Evolutionary conservation across 2,329 filamentous ascomycete genomes (phyloP), one percentile per base, ranked within the genome.

Genomic region (Cordyceps cateniannulata): DNA sequence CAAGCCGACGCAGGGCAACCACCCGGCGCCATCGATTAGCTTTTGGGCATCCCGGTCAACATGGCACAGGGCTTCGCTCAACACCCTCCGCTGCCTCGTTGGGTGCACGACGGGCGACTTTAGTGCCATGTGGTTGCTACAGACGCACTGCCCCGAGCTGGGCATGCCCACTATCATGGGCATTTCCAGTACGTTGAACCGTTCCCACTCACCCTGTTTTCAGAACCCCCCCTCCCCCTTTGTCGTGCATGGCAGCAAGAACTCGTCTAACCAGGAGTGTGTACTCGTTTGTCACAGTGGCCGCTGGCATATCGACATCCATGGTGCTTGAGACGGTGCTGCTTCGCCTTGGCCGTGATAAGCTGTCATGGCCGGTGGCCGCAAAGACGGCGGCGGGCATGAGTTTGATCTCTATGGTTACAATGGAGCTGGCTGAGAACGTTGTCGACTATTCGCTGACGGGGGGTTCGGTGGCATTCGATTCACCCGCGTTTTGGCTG

Each of bases 81-180:
- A 85, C 65, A 85, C 82, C 0, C 67, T 81, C 3, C 79, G 81
- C 7, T 85, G 82, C 62, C 73, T 85, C 1, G 69, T 81, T 2
- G 81, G 82, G 8, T 85, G 82, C 64, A 83, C 81, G 0, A 47
- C 72, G 0, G 82, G 82, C n/a, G 82, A 85, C 66, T 84, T 84
- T 62, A 76, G 79, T 1, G 75, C 79, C 0, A 76, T 85, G 73
- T 85, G 82, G 81, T 74, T 77, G 35, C 72, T 85, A 0, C 81
- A 84, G 62, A 70, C 77, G 0, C 76, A 75, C 47, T 76, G 75
- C 55, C 74, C 80, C 0, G 76, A 75, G 2, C 66, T 82, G 5
- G 77, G 79, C 1, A 76, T 81, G 69, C 72, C 73, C 0, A 63
- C 72, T 1, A 79, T 81, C 14, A 84, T 85, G 81, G 76, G 70